phyloP scores from a whole-genome alignment of 2,329 filamentous ascomycete genomes.

The Trichoderma simmonsii region DNA sequence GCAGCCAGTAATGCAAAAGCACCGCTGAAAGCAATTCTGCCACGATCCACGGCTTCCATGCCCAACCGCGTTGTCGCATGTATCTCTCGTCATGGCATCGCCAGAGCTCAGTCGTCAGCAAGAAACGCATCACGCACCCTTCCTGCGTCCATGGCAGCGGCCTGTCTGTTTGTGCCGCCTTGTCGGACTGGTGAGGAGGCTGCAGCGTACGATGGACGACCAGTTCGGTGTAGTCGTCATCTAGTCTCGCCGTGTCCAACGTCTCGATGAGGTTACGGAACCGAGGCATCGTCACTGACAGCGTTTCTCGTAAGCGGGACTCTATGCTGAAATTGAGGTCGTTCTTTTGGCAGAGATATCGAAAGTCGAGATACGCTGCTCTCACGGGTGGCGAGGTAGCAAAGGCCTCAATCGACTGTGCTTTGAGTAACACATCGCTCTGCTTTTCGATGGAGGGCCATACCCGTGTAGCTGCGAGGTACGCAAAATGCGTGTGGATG shows the following conservation, averaged over 20 bases:
- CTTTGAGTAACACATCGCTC: slow-evolving; percentile 18
- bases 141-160: background rate
- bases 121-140: slow-evolving; percentile 24
- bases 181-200: background rate
- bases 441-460: slow-evolving; percentile 6
- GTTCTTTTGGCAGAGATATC: background rate
- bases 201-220: background rate
- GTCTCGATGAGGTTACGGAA: background rate
- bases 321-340: background rate
- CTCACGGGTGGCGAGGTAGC: slow-evolving; percentile 27
- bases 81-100: slow-evolving; percentile 21
- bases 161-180: background rate
- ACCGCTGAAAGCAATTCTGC: slow-evolving; percentile 25
- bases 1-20: slow-evolving; percentile 23
- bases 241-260: background rate
- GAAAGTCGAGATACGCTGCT: slow-evolving; percentile 25
- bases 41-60: slow-evolving; percentile 19
- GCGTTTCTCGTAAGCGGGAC: background rate
- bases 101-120: slow-evolving; percentile 28
- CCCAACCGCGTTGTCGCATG: slow-evolving; percentile 25
- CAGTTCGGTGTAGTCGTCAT: background rate
- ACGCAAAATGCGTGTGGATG: slow-evolving; percentile 25
- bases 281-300: background rate
- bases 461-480: slow-evolving; percentile 17
- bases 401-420: slow-evolving; percentile 24